Evolutionary conservation across 176 grass and related monocot species (phyloP), one percentile per base, ranked within the genome.

Genomic region (Otatea glauca): DNA sequence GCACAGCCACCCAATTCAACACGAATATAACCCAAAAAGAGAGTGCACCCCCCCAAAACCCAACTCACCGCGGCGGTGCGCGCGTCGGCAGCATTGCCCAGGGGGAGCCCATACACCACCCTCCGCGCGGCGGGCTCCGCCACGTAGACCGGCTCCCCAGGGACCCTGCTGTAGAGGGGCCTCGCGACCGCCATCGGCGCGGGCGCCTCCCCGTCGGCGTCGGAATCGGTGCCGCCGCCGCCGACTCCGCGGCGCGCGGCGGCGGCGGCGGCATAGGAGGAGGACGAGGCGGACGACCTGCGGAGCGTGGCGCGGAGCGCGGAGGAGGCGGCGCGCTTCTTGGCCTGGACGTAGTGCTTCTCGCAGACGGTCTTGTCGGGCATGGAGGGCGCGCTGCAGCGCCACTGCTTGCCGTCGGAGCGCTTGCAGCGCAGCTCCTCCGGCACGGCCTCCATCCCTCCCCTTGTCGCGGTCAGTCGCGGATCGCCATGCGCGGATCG

Each of bases 321-420:
- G 41, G 96, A 96, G 75, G 92, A 94, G 20, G 96, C 96, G 74
- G 96, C 92, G 76, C 96, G 88, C 84, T 86, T 95, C 91, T 99
- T 99, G 49, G 96, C 91, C 90, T 99, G 96, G 78, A 99, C 88
- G 86, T 96, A 99, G 79, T 99, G 96, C 89, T 99, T 99, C 86
- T 99, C 86, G 66, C 93, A 99, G 62, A 99, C 96, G 21, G 96
- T 99, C 88, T 98, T 98, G 83, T 91, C 96, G 50, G 93, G 93
- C 93, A 99, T 94, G 68, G 96, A 95, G 21, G 85, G 73, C 3
- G 93, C 96, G 80, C 88, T 94, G 91, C 96, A 99, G 37, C 96
- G 88, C 96, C 96, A 99, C 91, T 99, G 96, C 91, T 99, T 99
- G 44, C 96, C 96, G 79, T 99, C 96, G 29, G 96, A 99, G 72